phyloP scores from a whole-genome alignment of 1,139 yeast species.

The Pichia norvegensis region DNA sequence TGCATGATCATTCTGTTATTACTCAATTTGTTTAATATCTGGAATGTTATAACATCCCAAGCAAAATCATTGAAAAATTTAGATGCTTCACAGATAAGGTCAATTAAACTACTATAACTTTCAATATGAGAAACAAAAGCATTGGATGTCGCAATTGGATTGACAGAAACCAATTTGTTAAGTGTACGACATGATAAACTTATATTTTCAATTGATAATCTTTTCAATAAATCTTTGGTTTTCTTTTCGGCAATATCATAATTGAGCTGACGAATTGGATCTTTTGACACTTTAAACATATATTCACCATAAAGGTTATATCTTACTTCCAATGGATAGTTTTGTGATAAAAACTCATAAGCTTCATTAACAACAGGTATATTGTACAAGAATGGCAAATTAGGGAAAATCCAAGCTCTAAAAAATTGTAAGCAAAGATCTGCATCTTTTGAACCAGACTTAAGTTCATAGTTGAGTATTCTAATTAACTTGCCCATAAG shows the following conservation, averaged over 20 bases:
- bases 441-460: constrained; percentile 29
- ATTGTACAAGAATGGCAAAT: constrained; percentile 54
- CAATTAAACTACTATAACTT: constrained; percentile 82
- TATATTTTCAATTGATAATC: constrained; percentile 78
- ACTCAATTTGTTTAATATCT: constrained; percentile 64
- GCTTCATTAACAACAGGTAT: constrained; percentile 58
- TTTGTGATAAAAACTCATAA: constrained; percentile 40
- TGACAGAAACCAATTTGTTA: constrained; percentile 71
- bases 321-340: constrained; percentile 55
- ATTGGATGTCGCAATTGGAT: constrained; percentile 72
- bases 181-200: constrained; percentile 56
- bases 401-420: constrained; percentile 63
- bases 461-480: constrained; percentile 32
- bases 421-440: constrained; percentile 51
- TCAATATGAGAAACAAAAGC: constrained; percentile 70
- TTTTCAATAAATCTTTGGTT: constrained; percentile 71
- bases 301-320: constrained; percentile 82
- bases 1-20: constrained; percentile 63
- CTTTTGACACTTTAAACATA: constrained; percentile 48
- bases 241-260: constrained; percentile 69
- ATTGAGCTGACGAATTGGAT: constrained; percentile 51
- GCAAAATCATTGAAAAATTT: constrained; percentile 69
- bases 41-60: constrained; percentile 80
- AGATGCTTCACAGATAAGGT: constrained; percentile 73
- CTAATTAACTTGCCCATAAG: constrained; percentile 57